Base-by-base conservation (phyloP, 345 rosid genomes). In the Acer negundo region DNA sequence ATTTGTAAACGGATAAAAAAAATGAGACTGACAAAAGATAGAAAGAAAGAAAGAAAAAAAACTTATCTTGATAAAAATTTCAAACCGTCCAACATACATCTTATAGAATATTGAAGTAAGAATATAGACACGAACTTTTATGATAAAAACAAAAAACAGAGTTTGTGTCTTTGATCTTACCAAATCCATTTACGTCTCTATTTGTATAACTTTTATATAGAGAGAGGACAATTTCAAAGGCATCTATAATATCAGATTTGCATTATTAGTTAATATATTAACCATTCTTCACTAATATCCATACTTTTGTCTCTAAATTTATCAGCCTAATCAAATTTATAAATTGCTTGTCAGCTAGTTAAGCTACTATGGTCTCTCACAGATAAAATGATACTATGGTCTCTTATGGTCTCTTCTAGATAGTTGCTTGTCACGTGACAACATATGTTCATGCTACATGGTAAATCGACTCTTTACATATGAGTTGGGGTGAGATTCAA, bases 161-260 rank as follows among this genome's bases (percentile, higher is more conserved):
- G 63, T 7, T 59, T 26, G 63, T 20, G 26, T 59, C 24, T 59
- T 59, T 20, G 63, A 20, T 59, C 12, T 59, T 59, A 20, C 23
- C 63, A 59, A 59, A 59, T 59, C 63, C 63, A 4, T 59, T 19
- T 59, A 59, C 63, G 63, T 59, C 63, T 59, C 63, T 59, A 59
- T 59, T n/a, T 58, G 1, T 58, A n/a, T n/a, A 58, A 58, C 22
- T 59, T 7, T 59, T 20, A 58, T 22, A 59, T 9, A 20, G 26
- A 59, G 61, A 56, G 6, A 59, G 12, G 63, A 59, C 63, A 59
- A 59, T 59, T 59, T 20, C 63, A 59, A 59, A 59, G 63, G 63
- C 26, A 59, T 7, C 23, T n/a, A 35, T 35, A 17, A 58, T 17
- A 2, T n/a, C 19, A n/a, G 20, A 58, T n/a, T 58, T n/a, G 3